Percentiles rank a stretch among this genome's conserved stretches.
Conservation (phyloP, 495 filamentous ascomycete genomes). For the Hypoxylon fragiforme region DNA sequence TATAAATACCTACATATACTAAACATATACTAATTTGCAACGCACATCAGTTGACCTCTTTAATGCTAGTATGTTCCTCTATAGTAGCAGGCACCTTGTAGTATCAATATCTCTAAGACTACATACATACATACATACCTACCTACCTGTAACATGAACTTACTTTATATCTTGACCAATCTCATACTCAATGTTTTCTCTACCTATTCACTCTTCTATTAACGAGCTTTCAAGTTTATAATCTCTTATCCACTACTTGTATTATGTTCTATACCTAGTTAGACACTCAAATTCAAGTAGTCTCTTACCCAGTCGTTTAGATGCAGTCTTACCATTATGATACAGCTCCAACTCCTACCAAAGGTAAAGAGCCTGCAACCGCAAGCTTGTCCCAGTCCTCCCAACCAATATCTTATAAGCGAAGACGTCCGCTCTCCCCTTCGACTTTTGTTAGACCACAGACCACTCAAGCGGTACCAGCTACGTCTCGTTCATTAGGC, state of each 20-base stretch:
- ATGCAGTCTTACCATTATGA: constrained; percentile 34
- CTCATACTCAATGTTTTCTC: too few species aligned
- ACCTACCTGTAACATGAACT: too few species aligned
- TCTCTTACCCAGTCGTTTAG: constrained; percentile 9
- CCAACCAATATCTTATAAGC: constrained; percentile 19
- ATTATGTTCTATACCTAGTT: constrained; percentile 5
- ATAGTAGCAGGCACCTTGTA: too few species aligned
- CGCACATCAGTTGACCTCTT: too few species aligned
- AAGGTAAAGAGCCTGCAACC: constrained; percentile 17
- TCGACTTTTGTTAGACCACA: constrained; percentile 30
- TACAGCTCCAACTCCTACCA: constrained; percentile 8
- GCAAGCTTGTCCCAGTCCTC: constrained; percentile 17
- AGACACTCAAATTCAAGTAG: too few species aligned
- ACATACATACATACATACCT: too few species aligned
- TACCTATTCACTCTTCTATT: too few species aligned
- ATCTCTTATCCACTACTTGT: constrained; percentile 2
- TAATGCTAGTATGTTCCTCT: too few species aligned
- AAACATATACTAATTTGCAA: too few species aligned
- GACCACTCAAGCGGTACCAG: background rate
- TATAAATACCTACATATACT: background rate
- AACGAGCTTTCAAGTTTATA: background rate
- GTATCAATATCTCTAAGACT: too few species aligned
- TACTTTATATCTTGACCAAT: background rate
- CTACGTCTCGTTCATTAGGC: constrained; percentile 11
- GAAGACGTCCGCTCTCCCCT: constrained; percentile 23